Evolutionary conservation across 805 yeast genomes (phyloP), one percentile per base, ranked within the genome.

Genomic region (Sporopachydermia lactativora): DNA sequence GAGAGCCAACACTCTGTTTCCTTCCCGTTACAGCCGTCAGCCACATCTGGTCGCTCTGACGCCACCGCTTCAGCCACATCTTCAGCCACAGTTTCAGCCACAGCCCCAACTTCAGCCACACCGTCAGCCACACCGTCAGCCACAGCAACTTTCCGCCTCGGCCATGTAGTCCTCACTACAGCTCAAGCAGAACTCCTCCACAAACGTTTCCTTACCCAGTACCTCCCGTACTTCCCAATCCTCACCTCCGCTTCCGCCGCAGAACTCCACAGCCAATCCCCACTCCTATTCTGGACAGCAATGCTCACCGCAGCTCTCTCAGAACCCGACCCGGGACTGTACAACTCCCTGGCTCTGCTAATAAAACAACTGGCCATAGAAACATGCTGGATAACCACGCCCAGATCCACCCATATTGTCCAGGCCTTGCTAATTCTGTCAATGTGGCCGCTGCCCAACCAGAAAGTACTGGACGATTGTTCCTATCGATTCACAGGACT

Each of bases 311-410:
- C 89, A 0, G 75, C 84, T 42, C 59, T 80, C 16, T 75, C 86
- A 1, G 88, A 82, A 48, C 83, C 88, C 1, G 88, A 80, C 39
- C 92, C 94, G 4, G 65, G 79, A 0, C 52, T 81, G 39, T 82
- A 82, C 60, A 72, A 71, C 58, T 69, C 79, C 18, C 59, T 82
- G 41, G 76, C 86, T 2, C 70, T 81, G 2, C 60, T 81, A 39
- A 81, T 82, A 46, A 81, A 81, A 50, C 89, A 81, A 52, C 57
- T 82, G 48, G 92, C 92, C 1, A 81, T 81, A 42, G 92, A 82
- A 52, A 80, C 88, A 0, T 82, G 89, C 56, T 82, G 92, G 92
- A 77, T 82, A 38, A 60, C 84, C 44, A 82, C 94, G 0, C 94
- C 94, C 5, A 68, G 94, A 54, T 79, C 88, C 5, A 80, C 94